phyloP scores from a whole-genome alignment of 1,139 yeast species.

The Sugiyamaella pinicola region DNA sequence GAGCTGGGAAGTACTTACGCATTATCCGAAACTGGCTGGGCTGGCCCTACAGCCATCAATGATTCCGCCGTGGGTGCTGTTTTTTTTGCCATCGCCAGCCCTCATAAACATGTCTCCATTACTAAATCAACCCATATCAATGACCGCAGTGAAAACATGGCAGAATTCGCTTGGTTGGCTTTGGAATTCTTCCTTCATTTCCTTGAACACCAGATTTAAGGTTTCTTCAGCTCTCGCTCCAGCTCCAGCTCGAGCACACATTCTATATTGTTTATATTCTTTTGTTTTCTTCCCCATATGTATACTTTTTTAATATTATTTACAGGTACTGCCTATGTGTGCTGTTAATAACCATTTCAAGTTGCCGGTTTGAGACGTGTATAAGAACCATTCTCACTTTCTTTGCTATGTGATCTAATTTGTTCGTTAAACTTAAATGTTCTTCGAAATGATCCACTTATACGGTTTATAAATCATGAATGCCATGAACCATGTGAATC shows the following conservation, averaged over 20 bases:
- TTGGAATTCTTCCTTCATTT: conserved; percentile 55
- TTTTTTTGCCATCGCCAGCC: conserved; percentile 71
- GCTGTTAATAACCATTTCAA: not conserved
- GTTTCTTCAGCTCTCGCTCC: no score
- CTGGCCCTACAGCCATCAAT: conserved; percentile 61
- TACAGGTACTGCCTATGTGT: conserved; percentile 1
- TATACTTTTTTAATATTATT: not conserved
- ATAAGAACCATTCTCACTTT: not conserved
- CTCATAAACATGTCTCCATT: conserved; percentile 53
- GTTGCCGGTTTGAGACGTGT: not conserved
- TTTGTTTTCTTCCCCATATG: not conserved
- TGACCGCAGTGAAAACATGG: conserved; percentile 71
- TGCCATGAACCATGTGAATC: no score
- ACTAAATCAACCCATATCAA: conserved; percentile 49
- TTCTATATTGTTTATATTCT: no score
- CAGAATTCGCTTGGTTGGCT: conserved; percentile 68
- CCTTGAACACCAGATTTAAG: conserved; percentile 19
- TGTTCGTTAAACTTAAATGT: not conserved
- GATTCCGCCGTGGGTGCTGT: conserved; percentile 58
- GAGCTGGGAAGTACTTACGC: conserved; percentile 84
- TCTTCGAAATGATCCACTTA: not conserved
- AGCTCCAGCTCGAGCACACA: no score
- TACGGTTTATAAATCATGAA: not conserved
- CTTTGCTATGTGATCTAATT: not conserved
- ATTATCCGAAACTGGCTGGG: conserved; percentile 83